phyloP scores from a whole-genome alignment of 495 filamentous ascomycete genomes.

The Neurospora sp. region DNA sequence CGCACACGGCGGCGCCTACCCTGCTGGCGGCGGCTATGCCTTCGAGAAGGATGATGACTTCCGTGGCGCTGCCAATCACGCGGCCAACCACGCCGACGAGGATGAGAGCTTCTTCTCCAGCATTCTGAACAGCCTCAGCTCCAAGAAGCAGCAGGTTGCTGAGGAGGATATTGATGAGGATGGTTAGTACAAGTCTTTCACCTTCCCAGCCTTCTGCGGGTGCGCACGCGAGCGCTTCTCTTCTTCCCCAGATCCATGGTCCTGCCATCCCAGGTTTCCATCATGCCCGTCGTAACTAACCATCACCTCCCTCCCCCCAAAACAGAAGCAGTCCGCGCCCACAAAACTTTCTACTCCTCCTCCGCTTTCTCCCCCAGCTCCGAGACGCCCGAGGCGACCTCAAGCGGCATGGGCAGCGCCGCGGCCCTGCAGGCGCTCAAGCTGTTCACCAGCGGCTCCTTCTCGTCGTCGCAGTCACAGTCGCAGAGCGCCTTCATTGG shows the following conservation, averaged over 20 bases:
- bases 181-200: conserved; percentile 13
- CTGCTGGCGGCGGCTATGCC: conserved; percentile 27
- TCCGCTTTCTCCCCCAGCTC: background rate
- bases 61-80: conserved; percentile 41
- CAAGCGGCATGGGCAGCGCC: conserved; percentile 42
- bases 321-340: conserved; percentile 41
- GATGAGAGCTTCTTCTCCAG: conserved; percentile 43
- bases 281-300: background rate
- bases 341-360: conserved; percentile 42
- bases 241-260: background rate
- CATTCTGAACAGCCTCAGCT: conserved; percentile 36
- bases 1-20: conserved; percentile 29
- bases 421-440: conserved; percentile 62
- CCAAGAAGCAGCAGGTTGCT: conserved; percentile 39
- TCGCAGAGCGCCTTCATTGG: conserved; percentile 38
- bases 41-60: conserved; percentile 36
- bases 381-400: conserved; percentile 20
- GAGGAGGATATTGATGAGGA: conserved; percentile 53
- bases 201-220: background rate
- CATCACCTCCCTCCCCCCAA: background rate
- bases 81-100: conserved; percentile 41
- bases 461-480: conserved; percentile 14
- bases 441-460: conserved; percentile 43
- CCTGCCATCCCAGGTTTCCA: background rate
- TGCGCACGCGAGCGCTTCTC: too few species aligned